Evolutionary conservation across 192 early-diverging fungal genomes (phyloP).

Genomic region (Powellomyces hirtus): DNA sequence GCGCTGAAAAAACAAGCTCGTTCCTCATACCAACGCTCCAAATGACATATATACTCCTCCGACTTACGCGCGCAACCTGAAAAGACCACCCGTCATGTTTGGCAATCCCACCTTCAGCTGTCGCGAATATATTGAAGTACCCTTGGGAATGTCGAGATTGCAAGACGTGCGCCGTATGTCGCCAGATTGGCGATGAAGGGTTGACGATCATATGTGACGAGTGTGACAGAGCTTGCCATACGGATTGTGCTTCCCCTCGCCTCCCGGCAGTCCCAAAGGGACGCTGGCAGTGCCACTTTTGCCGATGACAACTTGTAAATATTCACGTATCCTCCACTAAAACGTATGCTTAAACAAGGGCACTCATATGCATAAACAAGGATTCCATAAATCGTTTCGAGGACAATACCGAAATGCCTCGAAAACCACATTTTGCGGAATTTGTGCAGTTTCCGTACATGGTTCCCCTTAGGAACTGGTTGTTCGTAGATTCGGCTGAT

Average conservation of each 20-base stretch:
- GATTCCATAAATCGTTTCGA: background rate
- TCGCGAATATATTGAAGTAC: conserved; percentile 11
- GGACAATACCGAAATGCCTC: too few relatives aligned
- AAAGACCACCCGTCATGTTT: background rate
- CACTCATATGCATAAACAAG: background rate
- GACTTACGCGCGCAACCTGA: background rate
- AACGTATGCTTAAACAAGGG: background rate
- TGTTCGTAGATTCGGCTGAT: too few relatives aligned
- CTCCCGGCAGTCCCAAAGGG: background rate
- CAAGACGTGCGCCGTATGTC: conserved; percentile 48
- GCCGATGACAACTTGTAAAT: background rate
- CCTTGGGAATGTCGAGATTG: conserved; percentile 51
- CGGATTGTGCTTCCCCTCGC: conserved; percentile 35
- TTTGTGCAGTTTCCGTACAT: background rate
- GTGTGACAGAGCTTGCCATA: conserved; percentile 55
- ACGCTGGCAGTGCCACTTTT: background rate
- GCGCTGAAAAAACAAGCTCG: too few relatives aligned
- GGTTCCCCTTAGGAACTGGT: too few relatives aligned
- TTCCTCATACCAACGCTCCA: background rate
- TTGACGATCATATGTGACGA: conserved; percentile 52
- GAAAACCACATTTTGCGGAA: background rate
- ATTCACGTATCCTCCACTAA: background rate
- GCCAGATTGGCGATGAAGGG: conserved; percentile 46
- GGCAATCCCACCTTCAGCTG: background rate
- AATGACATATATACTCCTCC: background rate